phyloP scores from a whole-genome alignment of 1,139 yeast species.

The Geotrichum siamense region DNA sequence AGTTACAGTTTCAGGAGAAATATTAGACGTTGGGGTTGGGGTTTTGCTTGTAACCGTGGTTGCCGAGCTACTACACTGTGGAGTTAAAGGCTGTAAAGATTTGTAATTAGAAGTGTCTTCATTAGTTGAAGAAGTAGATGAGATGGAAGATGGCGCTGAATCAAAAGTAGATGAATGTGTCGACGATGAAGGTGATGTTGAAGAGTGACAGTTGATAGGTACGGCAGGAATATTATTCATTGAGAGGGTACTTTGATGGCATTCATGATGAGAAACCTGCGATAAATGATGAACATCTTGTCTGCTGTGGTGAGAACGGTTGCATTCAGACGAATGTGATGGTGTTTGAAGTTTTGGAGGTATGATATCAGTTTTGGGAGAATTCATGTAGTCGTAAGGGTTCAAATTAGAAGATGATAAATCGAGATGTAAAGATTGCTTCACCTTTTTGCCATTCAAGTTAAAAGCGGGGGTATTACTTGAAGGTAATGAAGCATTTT shows the following conservation, averaged over 20 bases:
- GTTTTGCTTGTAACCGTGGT: background rate
- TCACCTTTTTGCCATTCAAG: background rate
- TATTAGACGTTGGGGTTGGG: background rate
- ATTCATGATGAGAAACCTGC: background rate
- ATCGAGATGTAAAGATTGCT: conserved; percentile 2
- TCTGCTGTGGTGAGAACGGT: conserved; percentile 25
- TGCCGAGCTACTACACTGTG: background rate
- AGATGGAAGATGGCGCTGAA: background rate
- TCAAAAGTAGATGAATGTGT: background rate
- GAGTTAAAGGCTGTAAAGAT: background rate
- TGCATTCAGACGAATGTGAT: too few relatives aligned
- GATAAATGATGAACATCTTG: conserved; percentile 23
- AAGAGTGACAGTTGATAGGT: conserved; percentile 3
- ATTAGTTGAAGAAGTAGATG: background rate
- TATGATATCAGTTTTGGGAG: background rate
- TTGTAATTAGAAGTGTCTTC: conserved; percentile 3
- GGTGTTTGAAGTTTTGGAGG: background rate
- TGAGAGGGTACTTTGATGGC: background rate
- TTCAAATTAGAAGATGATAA: background rate
- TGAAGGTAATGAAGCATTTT: too few relatives aligned
- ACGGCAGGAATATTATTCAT: background rate
- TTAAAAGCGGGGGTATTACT: background rate
- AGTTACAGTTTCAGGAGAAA: background rate
- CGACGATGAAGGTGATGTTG: conserved; percentile 4
- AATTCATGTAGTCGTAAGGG: background rate